Evolutionary conservation across 2,329 filamentous ascomycete species (phyloP).

Genomic region (Diplodia sapinea): DNA sequence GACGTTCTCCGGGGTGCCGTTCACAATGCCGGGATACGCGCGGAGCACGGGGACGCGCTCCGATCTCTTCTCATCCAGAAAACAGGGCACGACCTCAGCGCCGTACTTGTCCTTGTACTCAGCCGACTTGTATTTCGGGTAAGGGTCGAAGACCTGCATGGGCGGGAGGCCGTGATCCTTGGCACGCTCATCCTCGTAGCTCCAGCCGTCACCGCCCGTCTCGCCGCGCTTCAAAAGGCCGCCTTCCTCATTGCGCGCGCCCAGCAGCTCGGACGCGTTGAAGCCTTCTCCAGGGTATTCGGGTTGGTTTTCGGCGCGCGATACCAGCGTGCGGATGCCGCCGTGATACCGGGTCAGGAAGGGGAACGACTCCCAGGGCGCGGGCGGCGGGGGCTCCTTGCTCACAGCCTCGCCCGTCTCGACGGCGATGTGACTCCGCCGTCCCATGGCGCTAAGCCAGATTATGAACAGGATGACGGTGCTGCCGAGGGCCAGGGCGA

Average conservation of each 20-base stretch:
- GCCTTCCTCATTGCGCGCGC: slow-evolving; percentile 38
- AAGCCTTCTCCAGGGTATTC: slow-evolving; percentile 77
- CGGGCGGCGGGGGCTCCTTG: slow-evolving; percentile 65
- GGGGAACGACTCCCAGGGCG: slow-evolving; percentile 83
- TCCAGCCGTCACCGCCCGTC: slow-evolving; percentile 42
- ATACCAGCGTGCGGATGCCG: slow-evolving; percentile 75
- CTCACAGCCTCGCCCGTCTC: slow-evolving; percentile 62
- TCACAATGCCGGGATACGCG: slow-evolving; percentile 77
- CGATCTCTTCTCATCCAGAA: slow-evolving; percentile 70
- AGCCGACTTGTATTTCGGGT: slow-evolving; percentile 66
- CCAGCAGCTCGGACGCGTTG: slow-evolving; percentile 45
- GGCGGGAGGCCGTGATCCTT: slow-evolving; percentile 41
- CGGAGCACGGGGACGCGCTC: slow-evolving; percentile 72
- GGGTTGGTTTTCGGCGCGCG: slow-evolving; percentile 69
- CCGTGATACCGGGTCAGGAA: slow-evolving; percentile 91
- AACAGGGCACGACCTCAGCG: slow-evolving; percentile 72
- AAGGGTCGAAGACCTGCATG: slow-evolving; percentile 66
- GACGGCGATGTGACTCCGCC: slow-evolving; percentile 66
- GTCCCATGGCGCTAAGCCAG: slow-evolving; percentile 68
- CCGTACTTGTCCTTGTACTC: slow-evolving; percentile 64
- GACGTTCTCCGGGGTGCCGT: slow-evolving; percentile 82
- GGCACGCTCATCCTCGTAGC: slow-evolving; percentile 24
- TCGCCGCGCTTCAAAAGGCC: slow-evolving; percentile 36
- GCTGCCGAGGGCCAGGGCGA: slow-evolving; percentile 73
- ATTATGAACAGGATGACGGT: slow-evolving; percentile 78